These are phyloP conservation scores for Penicillium tannophilum DNA, from an alignment of 495 filamentous ascomycete species.

Conservation along the genomic window DNA sequence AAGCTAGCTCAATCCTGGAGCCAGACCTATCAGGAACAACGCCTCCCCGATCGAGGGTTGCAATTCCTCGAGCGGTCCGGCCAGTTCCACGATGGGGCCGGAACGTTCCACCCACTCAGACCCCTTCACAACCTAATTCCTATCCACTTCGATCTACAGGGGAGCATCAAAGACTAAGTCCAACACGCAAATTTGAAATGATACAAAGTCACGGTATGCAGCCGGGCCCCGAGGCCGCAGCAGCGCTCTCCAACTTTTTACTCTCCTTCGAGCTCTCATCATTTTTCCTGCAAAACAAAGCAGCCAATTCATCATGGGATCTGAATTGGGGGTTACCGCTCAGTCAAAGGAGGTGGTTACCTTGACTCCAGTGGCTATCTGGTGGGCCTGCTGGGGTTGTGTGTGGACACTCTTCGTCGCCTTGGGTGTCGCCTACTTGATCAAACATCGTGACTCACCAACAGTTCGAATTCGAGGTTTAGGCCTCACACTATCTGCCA, in stretches of 20 bases:
- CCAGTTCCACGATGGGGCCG: neutral
- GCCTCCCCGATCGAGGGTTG: neutral
- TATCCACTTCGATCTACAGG: constrained; percentile 1
- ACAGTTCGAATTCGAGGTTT: constrained; percentile 67
- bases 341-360: constrained; percentile 29
- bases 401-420: constrained; percentile 59
- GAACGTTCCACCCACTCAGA: neutral
- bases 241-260: constrained; percentile 34
- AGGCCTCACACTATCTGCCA: constrained; percentile 57
- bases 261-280: constrained; percentile 29
- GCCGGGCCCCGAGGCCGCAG: neutral
- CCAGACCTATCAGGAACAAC: neutral
- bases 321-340: constrained; percentile 36
- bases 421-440: constrained; percentile 56
- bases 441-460: constrained; percentile 55
- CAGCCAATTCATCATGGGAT: constrained; percentile 33
- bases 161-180: neutral
- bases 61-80: neutral
- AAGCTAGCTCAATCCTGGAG: neutral
- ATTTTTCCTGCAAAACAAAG: constrained; percentile 2
- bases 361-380: constrained; percentile 33
- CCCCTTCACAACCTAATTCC: neutral
- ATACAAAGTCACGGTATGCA: constrained; percentile 3
- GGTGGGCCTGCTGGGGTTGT: constrained; percentile 36
- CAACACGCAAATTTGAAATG: neutral